Base-by-base conservation (phyloP, 2,329 filamentous ascomycete species). In the Aspergillus luchuensis region DNA sequence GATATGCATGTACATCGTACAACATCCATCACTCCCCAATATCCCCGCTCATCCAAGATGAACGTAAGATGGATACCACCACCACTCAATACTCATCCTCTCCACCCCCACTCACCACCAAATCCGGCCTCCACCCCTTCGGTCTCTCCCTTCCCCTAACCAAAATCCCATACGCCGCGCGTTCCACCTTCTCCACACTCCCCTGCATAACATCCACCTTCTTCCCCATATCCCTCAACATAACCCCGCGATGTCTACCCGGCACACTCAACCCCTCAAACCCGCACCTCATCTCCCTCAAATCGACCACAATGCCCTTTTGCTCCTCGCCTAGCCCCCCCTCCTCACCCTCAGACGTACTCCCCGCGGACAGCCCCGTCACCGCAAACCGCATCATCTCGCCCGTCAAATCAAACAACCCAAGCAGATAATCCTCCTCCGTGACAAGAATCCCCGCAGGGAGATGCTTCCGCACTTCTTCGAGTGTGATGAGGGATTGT, bases 301-400 rank as follows among this genome's bases (percentile, higher is more conserved):
- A 84, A 77, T 98, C 95, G 8, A 85, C 82, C 53, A 98, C 80
- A 47, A 98, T 90, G n/a, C 80, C 83, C 5, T 87, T 87, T 41
- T 86, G 80, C 68, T 63, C 74, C 66, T 66, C 56, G 57, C 11
- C 21, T 45, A 28, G 5, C 25, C 21, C 52, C 4, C 1, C 39
- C 19, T 8, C 3, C 7, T 60, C 38, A 53, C 60, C 30, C 38
- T 36, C 61, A 41, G 58, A 54, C 64, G 60, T 62, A 65, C 84
- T 74, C 45, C 82, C 88, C 5, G 92, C 90, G 1, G 92, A 92
- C 74, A 96, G 90, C 25, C 88, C 87, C 5, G 93, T 93, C 54
- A 97, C 95, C 0, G 92, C 92, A 77, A 97, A 98, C 30, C 93
- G 86, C 95, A 99, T 99, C 81, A 98, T 83, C 80, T 99, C 95